These are phyloP conservation scores for Sclerospora graminicola DNA, from an alignment of 352 stramenopile genomes.

Conservation along the genomic window DNA sequence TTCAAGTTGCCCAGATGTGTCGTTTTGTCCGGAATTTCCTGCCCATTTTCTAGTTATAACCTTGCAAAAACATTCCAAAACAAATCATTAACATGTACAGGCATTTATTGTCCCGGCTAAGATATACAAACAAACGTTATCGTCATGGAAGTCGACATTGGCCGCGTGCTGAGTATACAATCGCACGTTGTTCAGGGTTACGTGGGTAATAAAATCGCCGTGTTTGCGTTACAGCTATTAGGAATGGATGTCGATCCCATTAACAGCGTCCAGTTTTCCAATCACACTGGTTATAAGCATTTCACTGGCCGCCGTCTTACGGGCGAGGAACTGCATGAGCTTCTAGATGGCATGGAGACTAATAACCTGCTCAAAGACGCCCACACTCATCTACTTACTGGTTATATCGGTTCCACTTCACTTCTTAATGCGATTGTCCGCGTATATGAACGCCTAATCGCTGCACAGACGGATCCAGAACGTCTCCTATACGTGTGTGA, in stretches of 20 bases:
- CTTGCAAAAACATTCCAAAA: too few relatives aligned
- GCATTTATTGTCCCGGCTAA: too few relatives aligned
- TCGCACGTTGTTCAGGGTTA: constrained; percentile 84
- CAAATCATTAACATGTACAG: too few relatives aligned
- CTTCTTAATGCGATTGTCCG: constrained; percentile 64
- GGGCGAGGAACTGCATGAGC: constrained; percentile 63
- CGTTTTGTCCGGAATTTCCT: too few relatives aligned
- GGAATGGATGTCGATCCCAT: constrained; percentile 83
- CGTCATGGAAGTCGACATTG: constrained; percentile 27
- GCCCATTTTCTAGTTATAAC: too few relatives aligned
- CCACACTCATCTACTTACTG: constrained; percentile 75
- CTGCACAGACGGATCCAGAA: constrained; percentile 35
- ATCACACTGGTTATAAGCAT: constrained; percentile 75
- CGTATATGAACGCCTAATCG: constrained; percentile 46
- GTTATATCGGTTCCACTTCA: constrained; percentile 64
- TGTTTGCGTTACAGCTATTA: constrained; percentile 77
- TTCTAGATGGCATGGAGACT: constrained; percentile 65
- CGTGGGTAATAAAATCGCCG: constrained; percentile 80
- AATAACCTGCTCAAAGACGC: constrained; percentile 58
- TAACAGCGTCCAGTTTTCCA: constrained; percentile 85
- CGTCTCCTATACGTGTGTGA: constrained; percentile 74
- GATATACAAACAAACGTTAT: too few relatives aligned
- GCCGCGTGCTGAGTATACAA: constrained; percentile 80
- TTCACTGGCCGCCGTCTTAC: constrained; percentile 64
- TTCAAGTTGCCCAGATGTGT: too few relatives aligned